Evolutionary conservation across 2,329 filamentous ascomycete species (phyloP), one percentile per base, ranked within the genome.

Genomic region (Colletotrichum kahawae): DNA sequence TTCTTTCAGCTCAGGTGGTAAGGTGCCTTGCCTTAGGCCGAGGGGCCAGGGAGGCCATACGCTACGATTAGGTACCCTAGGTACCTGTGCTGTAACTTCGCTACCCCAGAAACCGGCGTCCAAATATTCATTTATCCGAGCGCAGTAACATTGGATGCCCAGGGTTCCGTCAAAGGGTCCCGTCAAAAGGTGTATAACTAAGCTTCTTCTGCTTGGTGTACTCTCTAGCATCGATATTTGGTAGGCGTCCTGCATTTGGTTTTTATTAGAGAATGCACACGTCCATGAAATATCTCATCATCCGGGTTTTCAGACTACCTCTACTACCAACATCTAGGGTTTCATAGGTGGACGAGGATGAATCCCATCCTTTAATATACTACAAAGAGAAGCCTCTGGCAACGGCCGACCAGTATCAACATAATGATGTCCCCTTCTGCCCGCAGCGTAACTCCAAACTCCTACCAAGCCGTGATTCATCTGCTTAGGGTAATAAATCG

Each of bases 111-210:
- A 18, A 31, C 36, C 29, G 43, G 33, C 13, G 51, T 34, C 48
- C 57, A 74, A n/a, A 74, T 74, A 74, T 70, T 74, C 71, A 70
- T 51, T 64, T 74, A 74, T 48, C 71, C 71, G 67, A n/a, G 71
- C 71, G 38, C 18, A 48, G 18, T 18, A 9, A 48, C 18, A 43
- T 16, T 24, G 24, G 24, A 24, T 24, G 24, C 24, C 24, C 24
- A 24, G 24, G 24, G 24, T 24, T 24, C 24, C 24, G 24, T 24
- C 24, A 24, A 24, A 21, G 43, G 43, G 43, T 21, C 43, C n/a
- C n/a, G 43, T 21, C 43, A 21, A 51, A 21, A 13, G 4, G 4
- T 13, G 5, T 51, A 21, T 13, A 51, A 21, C 12, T 51, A 7
- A 21, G 43, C 43, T 51, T 51, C 43, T 21, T 13, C 13, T 7